Base-by-base conservation (phyloP, 192 early-diverging fungal species). In the Funneliformis mosseae region DNA sequence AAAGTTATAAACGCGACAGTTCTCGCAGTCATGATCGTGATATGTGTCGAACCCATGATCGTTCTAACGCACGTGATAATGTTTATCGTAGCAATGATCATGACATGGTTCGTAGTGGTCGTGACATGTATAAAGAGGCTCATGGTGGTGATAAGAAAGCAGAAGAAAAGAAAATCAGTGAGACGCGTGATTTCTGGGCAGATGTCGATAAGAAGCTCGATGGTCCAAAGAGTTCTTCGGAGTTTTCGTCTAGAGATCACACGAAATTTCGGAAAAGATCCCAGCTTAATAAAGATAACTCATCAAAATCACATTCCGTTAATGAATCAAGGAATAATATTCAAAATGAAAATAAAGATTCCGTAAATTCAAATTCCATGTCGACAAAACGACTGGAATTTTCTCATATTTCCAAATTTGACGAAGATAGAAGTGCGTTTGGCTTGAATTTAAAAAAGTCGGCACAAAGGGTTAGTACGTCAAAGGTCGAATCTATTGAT, bases 21-120 rank as follows among this genome's bases (percentile, higher is more conserved):
- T 33, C 23, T n/a, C 68, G 68, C 3, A 70, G 10, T 43, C 68
- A 42, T 70, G 68, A 70, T 70, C 68, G 68, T 39, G 68, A 70
- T 41, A 41, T 10, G 21, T n/a, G 14, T 70, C 68, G 68, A 43
- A 10, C 28, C n/a, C 39, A 41, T n/a, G 68, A n/a, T 70, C 68
- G 68, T 8, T 33, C 14, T 43, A n/a, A 16, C 10, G 43, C 21
- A 23, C 33, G 39, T 11, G 68, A 70, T 70, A 70, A 70, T 4
- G 41, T 43, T n/a, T 43, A 39, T n/a, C 68, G 68, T 42, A 70
- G 10, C n/a, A 70, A 70, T 43, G 68, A 70, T 43, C 68, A 41
- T 43, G 68, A 70, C n/a, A 4, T n/a, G 12, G n/a, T 42, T 41
- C 38, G 41, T 42, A 42, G 21, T 45, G 21, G 68, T 16, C 21